Conservation (phyloP, 148 eudicot species). For the Fagopyrum homotropicum region DNA sequence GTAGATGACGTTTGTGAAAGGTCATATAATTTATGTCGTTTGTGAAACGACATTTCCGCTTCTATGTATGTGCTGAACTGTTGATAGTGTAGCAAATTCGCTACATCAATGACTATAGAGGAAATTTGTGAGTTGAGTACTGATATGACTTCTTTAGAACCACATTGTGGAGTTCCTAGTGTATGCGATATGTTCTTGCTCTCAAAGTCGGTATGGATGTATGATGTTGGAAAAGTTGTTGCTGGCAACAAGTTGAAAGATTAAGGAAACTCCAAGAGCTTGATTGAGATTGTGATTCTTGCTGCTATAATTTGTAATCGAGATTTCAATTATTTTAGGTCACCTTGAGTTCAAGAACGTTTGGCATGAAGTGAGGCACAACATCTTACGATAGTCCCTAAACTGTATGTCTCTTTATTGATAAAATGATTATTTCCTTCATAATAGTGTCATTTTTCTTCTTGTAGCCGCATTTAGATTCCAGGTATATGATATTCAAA, state of each 20-base stretch:
- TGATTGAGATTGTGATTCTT: not conserved
- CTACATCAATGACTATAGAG: not conserved
- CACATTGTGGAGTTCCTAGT: not conserved
- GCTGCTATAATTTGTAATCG: not conserved
- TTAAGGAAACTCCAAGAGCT: not conserved
- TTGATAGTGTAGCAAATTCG: not conserved
- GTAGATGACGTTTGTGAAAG: no score
- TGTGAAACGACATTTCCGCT: not conserved
- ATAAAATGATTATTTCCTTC: no score
- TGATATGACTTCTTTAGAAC: not conserved
- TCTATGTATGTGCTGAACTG: no score
- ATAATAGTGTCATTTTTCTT: no score
- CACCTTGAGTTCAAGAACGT: not conserved
- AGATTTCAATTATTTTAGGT: not conserved
- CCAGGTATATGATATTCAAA: no score
- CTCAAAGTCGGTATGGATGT: not conserved
- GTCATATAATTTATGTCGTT: no score
- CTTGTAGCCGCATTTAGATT: no score
- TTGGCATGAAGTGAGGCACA: not conserved
- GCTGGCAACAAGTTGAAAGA: no score
- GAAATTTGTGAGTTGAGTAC: not conserved
- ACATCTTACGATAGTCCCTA: not conserved
- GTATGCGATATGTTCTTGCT: not conserved
- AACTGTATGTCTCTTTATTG: not conserved
- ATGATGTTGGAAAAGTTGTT: not conserved